A percentile compares a stretch with the other conserved stretches of the same genome.
Conservation (phyloP, 2,329 filamentous ascomycete genomes). For the Fusarium chuoi region DNA sequence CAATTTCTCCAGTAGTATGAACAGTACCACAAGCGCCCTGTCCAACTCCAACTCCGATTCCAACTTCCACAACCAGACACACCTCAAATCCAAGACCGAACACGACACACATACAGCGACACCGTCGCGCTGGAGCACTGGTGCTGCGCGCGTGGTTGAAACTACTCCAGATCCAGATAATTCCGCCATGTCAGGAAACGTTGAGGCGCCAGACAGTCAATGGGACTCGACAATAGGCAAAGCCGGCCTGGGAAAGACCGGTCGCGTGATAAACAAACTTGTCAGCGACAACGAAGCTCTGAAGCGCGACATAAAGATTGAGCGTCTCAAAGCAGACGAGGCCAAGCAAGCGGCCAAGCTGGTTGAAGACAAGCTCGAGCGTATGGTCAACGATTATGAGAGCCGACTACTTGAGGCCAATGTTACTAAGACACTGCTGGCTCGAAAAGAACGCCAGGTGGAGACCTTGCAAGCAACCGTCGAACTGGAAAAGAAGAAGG, state of each 20-base stretch:
- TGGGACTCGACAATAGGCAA: slow-evolving; percentile 77
- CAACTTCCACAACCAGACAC: slow-evolving; percentile 47
- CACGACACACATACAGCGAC: slow-evolving; percentile 41
- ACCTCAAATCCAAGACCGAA: slow-evolving; percentile 52
- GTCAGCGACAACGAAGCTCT: slow-evolving; percentile 83
- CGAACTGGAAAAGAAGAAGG: slow-evolving; percentile 71
- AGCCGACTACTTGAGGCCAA: slow-evolving; percentile 74
- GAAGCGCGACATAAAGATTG: slow-evolving; percentile 76
- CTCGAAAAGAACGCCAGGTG: slow-evolving; percentile 79
- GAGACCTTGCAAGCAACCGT: slow-evolving; percentile 73
- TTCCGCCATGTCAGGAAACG: slow-evolving; percentile 46
- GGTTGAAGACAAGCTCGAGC: slow-evolving; percentile 77
- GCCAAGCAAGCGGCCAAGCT: slow-evolving; percentile 74
- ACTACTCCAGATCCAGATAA: slow-evolving; percentile 41
- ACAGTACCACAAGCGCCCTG: slow-evolving; percentile 62
- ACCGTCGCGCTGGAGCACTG: slow-evolving; percentile 48
- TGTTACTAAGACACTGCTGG: slow-evolving; percentile 76
- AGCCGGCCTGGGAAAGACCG: slow-evolving; percentile 77
- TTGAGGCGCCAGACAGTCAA: slow-evolving; percentile 51
- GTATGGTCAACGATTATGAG: slow-evolving; percentile 74
- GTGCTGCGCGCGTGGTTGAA: slow-evolving; percentile 48
- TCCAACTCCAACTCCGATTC: slow-evolving; percentile 55
- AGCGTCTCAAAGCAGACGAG: slow-evolving; percentile 74
- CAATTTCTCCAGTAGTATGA: slow-evolving; percentile 65
- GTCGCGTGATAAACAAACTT: slow-evolving; percentile 81